Conservation (phyloP, 345 rosid species). For the Moringa oleifera region DNA sequence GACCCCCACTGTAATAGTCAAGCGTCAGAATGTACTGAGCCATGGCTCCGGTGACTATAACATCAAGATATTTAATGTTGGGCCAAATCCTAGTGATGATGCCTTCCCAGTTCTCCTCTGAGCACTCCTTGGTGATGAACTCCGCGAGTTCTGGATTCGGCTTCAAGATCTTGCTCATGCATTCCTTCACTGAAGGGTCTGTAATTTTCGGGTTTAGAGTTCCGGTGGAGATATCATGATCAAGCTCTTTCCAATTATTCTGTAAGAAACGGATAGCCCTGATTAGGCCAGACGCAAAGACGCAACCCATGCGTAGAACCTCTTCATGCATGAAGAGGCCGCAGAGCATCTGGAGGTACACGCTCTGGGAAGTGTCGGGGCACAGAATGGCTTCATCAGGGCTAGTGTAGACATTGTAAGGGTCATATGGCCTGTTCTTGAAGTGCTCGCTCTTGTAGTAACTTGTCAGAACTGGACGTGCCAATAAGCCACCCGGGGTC, state of each 20-base stretch:
- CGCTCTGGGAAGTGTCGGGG: slow-evolving; percentile 76
- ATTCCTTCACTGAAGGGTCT: slow-evolving; percentile 38
- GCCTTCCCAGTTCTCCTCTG: slow-evolving; percentile 56
- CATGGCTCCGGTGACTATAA: slow-evolving; percentile 94
- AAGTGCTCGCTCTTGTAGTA: slow-evolving; percentile 85
- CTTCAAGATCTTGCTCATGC: slow-evolving; percentile 45
- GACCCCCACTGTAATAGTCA: slow-evolving; percentile 70
- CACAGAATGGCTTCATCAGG: slow-evolving; percentile 88
- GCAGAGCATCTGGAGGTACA: slow-evolving; percentile 87
- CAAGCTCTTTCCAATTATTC: slow-evolving; percentile 55
- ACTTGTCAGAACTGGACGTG: slow-evolving; percentile 92
- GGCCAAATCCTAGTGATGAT: slow-evolving; percentile 83
- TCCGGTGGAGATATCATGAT: slow-evolving; percentile 54
- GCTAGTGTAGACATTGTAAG: slow-evolving; percentile 76
- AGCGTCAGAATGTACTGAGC: slow-evolving; percentile 91
- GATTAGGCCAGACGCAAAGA: slow-evolving; percentile 86
- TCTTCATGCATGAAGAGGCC: slow-evolving; percentile 64
- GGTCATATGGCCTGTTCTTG: slow-evolving; percentile 70
- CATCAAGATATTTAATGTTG: slow-evolving; percentile 79
- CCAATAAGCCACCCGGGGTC: slow-evolving; percentile 76
- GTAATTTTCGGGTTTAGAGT: slow-evolving; percentile 49
- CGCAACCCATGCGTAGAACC: slow-evolving; percentile 80
- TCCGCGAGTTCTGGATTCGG: slow-evolving; percentile 60
- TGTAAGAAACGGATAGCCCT: slow-evolving; percentile 81
- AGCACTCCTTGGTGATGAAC: slow-evolving; percentile 45